A percentile compares a stretch with the other conserved stretches of the same genome.
phyloP scores from a whole-genome alignment of 305 asterid species.

The Solanum hybrid region DNA sequence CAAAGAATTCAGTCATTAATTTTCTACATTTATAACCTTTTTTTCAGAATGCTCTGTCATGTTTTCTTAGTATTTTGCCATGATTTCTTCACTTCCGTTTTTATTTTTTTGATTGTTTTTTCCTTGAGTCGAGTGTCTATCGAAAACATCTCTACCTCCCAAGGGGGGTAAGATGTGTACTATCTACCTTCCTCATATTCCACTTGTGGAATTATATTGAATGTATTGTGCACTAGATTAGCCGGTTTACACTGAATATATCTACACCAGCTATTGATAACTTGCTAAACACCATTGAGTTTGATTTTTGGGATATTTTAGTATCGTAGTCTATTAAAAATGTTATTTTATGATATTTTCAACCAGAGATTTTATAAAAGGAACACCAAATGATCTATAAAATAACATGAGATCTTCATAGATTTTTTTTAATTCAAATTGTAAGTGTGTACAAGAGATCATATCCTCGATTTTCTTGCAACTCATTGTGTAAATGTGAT shows the following conservation, averaged over 20 bases:
- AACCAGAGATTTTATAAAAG: not conserved
- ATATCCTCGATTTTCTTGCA: not conserved
- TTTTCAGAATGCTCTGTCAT: not conserved
- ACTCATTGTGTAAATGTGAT: not conserved
- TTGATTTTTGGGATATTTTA: not conserved
- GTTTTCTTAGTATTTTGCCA: not conserved
- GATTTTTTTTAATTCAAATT: not conserved
- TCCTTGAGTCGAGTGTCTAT: not conserved
- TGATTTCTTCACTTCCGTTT: not conserved
- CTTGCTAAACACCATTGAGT: not conserved
- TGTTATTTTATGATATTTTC: not conserved
- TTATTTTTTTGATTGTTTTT: not conserved
- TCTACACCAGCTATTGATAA: not conserved
- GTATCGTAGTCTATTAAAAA: not conserved
- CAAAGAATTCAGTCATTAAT: not conserved
- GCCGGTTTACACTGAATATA: not conserved
- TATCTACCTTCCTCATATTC: not conserved
- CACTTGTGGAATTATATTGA: not conserved
- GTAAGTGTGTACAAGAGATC: not conserved
- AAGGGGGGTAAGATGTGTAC: not conserved
- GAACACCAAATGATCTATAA: not conserved
- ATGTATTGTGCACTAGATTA: not conserved
- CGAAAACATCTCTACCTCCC: not conserved
- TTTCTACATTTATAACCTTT: not conserved
- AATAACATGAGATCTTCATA: not conserved